A percentile compares a stretch with the other conserved stretches of the same genome.
These are phyloP conservation scores for Karstenula rhodostoma DNA, from an alignment of 2,329 filamentous ascomycete species.

Conservation along the genomic window DNA sequence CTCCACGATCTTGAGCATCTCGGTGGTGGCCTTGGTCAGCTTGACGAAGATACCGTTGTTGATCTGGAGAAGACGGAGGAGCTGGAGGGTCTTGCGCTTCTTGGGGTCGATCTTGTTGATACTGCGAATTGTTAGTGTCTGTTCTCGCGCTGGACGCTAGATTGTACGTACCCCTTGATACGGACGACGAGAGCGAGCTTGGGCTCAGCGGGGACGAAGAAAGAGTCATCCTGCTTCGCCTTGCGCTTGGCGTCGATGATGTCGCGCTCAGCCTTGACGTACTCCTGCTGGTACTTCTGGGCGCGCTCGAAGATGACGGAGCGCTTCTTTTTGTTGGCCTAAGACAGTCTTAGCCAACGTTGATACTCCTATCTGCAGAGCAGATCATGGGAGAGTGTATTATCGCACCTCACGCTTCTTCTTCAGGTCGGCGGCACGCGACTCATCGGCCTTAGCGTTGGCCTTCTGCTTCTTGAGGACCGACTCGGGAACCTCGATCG, in stretches of 20 bases:
- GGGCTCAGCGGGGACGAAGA: constrained; percentile 93
- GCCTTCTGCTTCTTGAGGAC: constrained; percentile 99
- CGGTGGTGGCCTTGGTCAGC: constrained; percentile 94
- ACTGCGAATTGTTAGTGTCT: constrained; percentile 59
- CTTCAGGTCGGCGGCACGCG: constrained; percentile 78
- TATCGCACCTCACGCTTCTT: constrained; percentile 97
- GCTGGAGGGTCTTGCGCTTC: constrained; percentile 99
- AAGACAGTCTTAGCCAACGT: constrained; percentile 53
- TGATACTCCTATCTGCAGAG: constrained; percentile 48
- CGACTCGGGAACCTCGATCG: constrained; percentile 98
- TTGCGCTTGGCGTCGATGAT: constrained; percentile 92
- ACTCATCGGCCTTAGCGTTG: constrained; percentile 97
- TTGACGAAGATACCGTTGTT: constrained; percentile 99
- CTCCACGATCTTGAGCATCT: constrained; percentile 98
- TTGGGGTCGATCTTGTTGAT: constrained; percentile 99
- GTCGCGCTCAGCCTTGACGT: constrained; percentile 95
- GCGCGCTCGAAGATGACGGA: constrained; percentile 99
- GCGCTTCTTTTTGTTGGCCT: constrained; percentile 99
- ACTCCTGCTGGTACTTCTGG: constrained; percentile 99
- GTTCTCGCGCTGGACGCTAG: neutral
- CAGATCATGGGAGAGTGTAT: constrained; percentile 46
- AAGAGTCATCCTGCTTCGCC: constrained; percentile 90
- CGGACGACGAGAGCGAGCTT: constrained; percentile 98
- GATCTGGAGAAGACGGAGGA: constrained; percentile 99
- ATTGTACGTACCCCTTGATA: constrained; percentile 84